These are phyloP conservation scores for Millerozyma miso DNA, from an alignment of 805 yeast species.

Conservation along the genomic window DNA sequence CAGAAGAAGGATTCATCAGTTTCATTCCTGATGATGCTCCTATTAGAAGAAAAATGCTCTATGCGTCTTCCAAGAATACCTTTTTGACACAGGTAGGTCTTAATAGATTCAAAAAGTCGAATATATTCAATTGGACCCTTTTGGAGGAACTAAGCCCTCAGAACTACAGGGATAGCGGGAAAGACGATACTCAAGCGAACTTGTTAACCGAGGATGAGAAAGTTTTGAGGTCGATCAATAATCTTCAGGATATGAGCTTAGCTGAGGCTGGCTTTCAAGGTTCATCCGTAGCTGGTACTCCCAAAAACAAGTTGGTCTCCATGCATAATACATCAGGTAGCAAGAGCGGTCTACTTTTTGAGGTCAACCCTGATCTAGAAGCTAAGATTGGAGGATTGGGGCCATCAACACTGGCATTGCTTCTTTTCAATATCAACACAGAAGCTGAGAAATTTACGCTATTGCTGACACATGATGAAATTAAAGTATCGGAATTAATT, in stretches of 20 bases:
- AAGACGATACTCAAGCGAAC: constrained; percentile 15
- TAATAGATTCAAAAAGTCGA: constrained; percentile 41
- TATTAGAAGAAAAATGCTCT: constrained; percentile 84
- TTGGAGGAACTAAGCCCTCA: constrained; percentile 48
- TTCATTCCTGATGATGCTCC: constrained; percentile 85
- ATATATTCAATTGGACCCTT: constrained; percentile 48
- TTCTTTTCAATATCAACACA: constrained; percentile 50
- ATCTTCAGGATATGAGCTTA: constrained; percentile 27
- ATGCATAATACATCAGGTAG: constrained; percentile 19
- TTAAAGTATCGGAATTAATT: constrained; percentile 18
- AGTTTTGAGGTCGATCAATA: constrained; percentile 41
- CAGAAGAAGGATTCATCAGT: constrained; percentile 54
- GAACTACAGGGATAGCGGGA: constrained; percentile 35
- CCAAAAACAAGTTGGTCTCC: constrained; percentile 30
- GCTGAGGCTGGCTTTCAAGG: constrained; percentile 11
- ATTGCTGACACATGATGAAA: constrained; percentile 15
- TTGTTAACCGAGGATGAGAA: constrained; percentile 61
- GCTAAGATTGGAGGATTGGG: constrained; percentile 17
- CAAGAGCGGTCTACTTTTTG: constrained; percentile 17
- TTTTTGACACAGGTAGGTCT: constrained; percentile 72
- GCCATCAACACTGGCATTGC: constrained; percentile 22
- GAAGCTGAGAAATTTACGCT: constrained; percentile 38
- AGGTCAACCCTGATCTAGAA: constrained; percentile 24
- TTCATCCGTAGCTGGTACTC: constrained; percentile 10
- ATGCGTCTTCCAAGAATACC: constrained; percentile 85